phyloP scores from a whole-genome alignment of 208 protist genomes.

The Wallacemonas collosoma region DNA sequence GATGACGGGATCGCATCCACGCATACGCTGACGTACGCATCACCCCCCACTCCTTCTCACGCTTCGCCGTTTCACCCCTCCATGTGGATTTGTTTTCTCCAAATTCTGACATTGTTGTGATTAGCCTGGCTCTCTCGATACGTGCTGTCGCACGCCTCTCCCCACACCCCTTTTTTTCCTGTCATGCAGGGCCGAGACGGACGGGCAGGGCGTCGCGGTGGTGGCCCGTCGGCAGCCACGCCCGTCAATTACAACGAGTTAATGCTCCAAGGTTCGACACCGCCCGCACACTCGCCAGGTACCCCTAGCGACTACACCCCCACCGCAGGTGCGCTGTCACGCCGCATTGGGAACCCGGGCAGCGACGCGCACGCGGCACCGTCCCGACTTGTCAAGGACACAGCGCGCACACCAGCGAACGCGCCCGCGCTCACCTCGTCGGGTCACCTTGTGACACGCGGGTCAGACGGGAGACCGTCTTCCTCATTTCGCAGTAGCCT shows the following conservation, averaged over 20 bases:
- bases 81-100: no score
- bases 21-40: no score
- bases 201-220: neutral
- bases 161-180: neutral
- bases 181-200: constrained; percentile 12
- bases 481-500: neutral
- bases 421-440: neutral
- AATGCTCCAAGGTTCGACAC: constrained; percentile 13
- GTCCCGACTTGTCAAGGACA: no score
- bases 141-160: neutral
- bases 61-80: no score
- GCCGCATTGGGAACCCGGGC: neutral
- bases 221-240: neutral
- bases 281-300: neutral
- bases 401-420: neutral
- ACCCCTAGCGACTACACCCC: neutral
- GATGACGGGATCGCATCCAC: no score
- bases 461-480: neutral
- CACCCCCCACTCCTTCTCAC: no score
- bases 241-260: constrained; percentile 56
- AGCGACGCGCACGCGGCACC: no score
- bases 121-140: no score
- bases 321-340: neutral
- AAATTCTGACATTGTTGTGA: no score
- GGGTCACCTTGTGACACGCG: neutral